phyloP scores from a whole-genome alignment of 495 filamentous ascomycete species.

The Neurospora sublineolata region DNA sequence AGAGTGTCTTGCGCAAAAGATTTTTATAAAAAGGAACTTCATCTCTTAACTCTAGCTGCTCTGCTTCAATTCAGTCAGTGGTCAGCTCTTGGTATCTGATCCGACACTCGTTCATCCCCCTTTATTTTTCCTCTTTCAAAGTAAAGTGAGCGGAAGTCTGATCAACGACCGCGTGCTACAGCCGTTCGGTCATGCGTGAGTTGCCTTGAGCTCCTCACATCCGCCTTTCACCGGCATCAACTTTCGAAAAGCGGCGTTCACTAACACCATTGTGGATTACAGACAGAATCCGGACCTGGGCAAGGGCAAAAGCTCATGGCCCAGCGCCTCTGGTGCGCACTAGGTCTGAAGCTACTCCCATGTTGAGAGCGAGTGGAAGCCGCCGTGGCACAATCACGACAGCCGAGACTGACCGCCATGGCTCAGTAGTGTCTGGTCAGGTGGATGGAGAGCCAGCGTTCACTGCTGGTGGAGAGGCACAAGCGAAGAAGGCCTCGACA shows the following conservation, averaged over 20 bases:
- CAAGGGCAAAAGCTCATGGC: slow-evolving; percentile 2
- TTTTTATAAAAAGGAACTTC: not conserved
- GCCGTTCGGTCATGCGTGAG: not conserved
- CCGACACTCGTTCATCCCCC: not conserved
- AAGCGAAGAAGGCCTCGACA: slow-evolving; percentile 3
- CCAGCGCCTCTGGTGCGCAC: not conserved
- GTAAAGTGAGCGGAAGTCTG: not conserved
- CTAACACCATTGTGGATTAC: not conserved
- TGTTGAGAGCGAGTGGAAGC: not conserved
- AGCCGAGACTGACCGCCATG: not conserved
- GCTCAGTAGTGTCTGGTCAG: not conserved
- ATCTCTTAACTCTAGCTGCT: not conserved
- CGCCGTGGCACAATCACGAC: not conserved
- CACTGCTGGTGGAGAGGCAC: not conserved
- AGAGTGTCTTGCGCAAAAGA: not conserved
- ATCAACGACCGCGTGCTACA: not conserved
- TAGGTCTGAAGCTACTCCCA: not conserved
- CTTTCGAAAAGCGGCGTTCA: not conserved
- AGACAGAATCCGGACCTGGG: slow-evolving; percentile 6
- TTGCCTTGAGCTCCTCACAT: not conserved
- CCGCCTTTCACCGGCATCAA: not conserved
- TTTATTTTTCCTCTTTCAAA: not conserved
- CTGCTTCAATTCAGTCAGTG: not conserved
- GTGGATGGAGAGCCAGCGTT: not conserved
- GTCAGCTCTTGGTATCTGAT: not conserved